Percentiles rank a stretch among this genome's conserved stretches.
phyloP scores from a whole-genome alignment of 2,329 filamentous ascomycete genomes.

The Thyridium curvatum region DNA sequence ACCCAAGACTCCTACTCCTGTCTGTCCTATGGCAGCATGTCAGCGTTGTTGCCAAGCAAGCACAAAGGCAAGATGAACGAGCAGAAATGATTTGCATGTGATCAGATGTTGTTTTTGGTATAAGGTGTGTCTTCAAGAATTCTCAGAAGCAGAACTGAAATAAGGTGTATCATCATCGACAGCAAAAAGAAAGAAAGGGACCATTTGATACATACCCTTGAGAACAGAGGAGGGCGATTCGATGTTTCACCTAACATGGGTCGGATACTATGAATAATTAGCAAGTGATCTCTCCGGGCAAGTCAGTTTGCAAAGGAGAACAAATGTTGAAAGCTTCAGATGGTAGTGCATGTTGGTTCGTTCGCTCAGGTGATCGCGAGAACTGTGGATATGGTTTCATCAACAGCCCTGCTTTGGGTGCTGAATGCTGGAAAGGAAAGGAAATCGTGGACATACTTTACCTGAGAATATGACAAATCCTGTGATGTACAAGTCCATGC shows the following conservation, averaged over 20 bases:
- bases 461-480: neutral
- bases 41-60: too few species aligned
- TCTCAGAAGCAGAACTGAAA: slow-evolving; percentile 74
- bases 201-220: slow-evolving; percentile 9
- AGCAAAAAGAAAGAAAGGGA: slow-evolving; percentile 6
- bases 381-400: slow-evolving; percentile 55
- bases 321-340: slow-evolving; percentile 45
- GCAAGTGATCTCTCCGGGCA: too few species aligned
- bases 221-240: neutral
- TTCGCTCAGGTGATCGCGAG: slow-evolving; percentile 54
- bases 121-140: slow-evolving; percentile 54
- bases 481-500: too few species aligned
- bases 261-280: too few species aligned
- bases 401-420: slow-evolving; percentile 26
- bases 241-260: too few species aligned
- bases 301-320: too few species aligned
- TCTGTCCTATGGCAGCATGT: too few species aligned
- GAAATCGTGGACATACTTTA: slow-evolving; percentile 8
- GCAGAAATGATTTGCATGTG: slow-evolving; percentile 4
- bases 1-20: too few species aligned
- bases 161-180: slow-evolving; percentile 59
- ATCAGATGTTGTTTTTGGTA: slow-evolving; percentile 53
- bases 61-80: slow-evolving; percentile 4
- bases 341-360: slow-evolving; percentile 72
- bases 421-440: slow-evolving; percentile 11